These are phyloP conservation scores for Heliophila coronopifolia DNA, from an alignment of 441 rosid genomes.

Conservation along the genomic window DNA sequence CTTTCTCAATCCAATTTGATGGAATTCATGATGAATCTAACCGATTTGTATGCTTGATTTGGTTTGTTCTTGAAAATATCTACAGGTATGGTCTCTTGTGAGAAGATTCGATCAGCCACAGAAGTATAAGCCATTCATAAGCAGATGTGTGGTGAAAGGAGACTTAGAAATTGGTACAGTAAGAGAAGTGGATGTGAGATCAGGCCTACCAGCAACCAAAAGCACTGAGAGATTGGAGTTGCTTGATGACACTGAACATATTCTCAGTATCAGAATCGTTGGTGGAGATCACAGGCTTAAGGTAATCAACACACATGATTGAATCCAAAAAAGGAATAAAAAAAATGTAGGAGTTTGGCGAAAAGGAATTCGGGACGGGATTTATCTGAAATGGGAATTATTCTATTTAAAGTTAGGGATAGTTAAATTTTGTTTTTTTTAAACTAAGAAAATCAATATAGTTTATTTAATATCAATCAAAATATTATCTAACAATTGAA, in stretches of 20 bases:
- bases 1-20: no score
- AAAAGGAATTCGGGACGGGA: no score
- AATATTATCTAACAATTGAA: no score
- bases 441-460: no score
- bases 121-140: conserved; percentile 60
- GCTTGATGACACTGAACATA: conserved; percentile 59
- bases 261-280: conserved; percentile 51
- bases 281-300: conserved; percentile 76
- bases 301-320: conserved; percentile 25
- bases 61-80: neutral
- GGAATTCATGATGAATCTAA: no score
- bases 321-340: no score
- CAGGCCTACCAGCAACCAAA: conserved; percentile 64
- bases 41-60: neutral
- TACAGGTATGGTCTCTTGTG: conserved; percentile 58
- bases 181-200: conserved; percentile 70
- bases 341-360: no score
- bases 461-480: no score
- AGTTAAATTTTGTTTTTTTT: no score
- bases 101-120: conserved; percentile 74
- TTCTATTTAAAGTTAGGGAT: no score
- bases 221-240: conserved; percentile 64
- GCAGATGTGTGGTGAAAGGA: conserved; percentile 58
- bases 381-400: no score
- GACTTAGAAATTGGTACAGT: conserved; percentile 56